phyloP scores from a whole-genome alignment of 2,329 filamentous ascomycete species.

The Hymenoscyphus repandus region DNA sequence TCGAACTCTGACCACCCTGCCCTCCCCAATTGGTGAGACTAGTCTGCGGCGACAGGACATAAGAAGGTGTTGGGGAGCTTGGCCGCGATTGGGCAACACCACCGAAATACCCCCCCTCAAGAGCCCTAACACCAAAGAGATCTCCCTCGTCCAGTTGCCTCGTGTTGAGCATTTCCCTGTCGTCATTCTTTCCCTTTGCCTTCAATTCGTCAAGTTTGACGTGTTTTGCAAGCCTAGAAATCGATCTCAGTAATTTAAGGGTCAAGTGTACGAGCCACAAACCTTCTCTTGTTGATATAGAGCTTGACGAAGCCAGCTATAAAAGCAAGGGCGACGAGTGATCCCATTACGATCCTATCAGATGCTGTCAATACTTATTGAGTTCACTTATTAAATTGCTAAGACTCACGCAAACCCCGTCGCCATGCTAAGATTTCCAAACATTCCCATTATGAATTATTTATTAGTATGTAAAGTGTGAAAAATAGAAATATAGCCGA shows the following conservation, averaged over 20 bases:
- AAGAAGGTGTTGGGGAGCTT: slow-evolving; percentile 19
- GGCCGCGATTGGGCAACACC: slow-evolving; percentile 24
- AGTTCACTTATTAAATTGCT: neutral
- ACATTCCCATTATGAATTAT: slow-evolving; percentile 18
- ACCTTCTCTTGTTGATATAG: slow-evolving; percentile 23
- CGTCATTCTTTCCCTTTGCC: slow-evolving; percentile 11
- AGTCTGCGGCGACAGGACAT: slow-evolving; percentile 12
- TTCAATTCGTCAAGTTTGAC: slow-evolving; percentile 17
- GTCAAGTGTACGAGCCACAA: neutral
- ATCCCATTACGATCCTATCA: slow-evolving; percentile 19
- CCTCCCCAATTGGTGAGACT: slow-evolving; percentile 14
- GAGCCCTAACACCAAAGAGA: slow-evolving; percentile 22
- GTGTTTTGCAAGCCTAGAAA: slow-evolving; percentile 16
- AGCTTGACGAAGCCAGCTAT: slow-evolving; percentile 21
- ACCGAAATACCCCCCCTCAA: slow-evolving; percentile 24
- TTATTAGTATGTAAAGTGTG: slow-evolving; percentile 6
- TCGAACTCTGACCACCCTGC: neutral
- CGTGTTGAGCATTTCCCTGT: slow-evolving; percentile 17
- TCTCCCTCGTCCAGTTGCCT: slow-evolving; percentile 21
- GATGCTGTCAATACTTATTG: neutral
- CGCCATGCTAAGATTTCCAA: slow-evolving; percentile 10
- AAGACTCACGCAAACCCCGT: slow-evolving; percentile 16
- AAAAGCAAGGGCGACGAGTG: slow-evolving; percentile 17
- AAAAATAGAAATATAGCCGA: neutral
- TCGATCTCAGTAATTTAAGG: neutral